Evolutionary conservation across 441 rosid genomes (phyloP).

Genomic region (Bruguiera hainesii): DNA sequence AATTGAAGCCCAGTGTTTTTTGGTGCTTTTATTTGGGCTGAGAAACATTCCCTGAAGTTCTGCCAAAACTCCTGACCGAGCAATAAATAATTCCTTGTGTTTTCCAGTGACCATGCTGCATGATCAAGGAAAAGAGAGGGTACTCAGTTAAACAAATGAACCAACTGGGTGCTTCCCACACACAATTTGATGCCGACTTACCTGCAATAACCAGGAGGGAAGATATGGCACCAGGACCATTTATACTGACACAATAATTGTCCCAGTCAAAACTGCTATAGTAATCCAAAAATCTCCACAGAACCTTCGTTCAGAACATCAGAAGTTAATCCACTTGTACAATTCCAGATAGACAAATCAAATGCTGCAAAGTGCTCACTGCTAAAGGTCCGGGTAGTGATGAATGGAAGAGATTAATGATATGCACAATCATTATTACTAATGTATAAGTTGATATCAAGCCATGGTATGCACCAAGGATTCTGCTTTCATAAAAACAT

Average conservation of each 20-base stretch:
- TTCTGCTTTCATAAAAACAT: constrained; percentile 96
- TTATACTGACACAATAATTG: constrained; percentile 50
- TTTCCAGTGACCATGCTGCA: constrained; percentile 37
- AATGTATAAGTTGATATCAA: constrained; percentile 84
- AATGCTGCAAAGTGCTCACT: constrained; percentile 42
- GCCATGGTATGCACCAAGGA: constrained; percentile 89
- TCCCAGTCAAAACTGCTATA: constrained; percentile 88
- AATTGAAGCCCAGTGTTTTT: constrained; percentile 42
- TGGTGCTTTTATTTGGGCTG: constrained; percentile 37
- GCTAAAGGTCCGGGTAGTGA: constrained; percentile 72
- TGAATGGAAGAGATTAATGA: constrained; percentile 72
- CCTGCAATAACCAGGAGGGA: constrained; percentile 51
- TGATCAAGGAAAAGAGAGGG: constrained; percentile 20
- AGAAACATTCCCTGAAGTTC: constrained; percentile 45
- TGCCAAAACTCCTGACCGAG: constrained; percentile 54
- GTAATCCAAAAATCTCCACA: constrained; percentile 75
- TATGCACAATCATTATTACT: constrained; percentile 65
- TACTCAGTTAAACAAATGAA: constrained; percentile 2
- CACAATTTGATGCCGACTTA: constrained; percentile 29
- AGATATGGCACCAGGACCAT: constrained; percentile 59
- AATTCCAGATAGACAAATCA: constrained; percentile 14
- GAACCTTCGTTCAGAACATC: constrained; percentile 50
- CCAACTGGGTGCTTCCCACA: constrained; percentile 14
- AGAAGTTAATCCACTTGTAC: constrained; percentile 8
- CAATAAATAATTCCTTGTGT: constrained; percentile 38